Conservation (phyloP, 257 asterid genomes). For the Solanum arcanum region DNA sequence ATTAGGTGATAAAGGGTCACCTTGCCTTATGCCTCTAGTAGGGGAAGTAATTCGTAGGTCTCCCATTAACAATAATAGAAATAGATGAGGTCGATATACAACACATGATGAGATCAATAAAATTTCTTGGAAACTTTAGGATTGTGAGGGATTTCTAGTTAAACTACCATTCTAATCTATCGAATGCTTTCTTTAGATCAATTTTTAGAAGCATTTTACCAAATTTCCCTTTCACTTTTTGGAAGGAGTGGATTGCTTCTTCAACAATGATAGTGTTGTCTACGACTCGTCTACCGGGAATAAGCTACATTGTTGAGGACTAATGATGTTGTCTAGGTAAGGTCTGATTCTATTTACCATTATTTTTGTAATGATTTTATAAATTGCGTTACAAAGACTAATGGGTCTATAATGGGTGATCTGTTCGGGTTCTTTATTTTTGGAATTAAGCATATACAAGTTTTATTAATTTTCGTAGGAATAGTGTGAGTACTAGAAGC, state of each 20-base stretch:
- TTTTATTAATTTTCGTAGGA: too few relatives aligned
- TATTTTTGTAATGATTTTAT: too few relatives aligned
- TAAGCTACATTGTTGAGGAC: too few relatives aligned
- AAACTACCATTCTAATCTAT: too few relatives aligned
- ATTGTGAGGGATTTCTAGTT: neutral
- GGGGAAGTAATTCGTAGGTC: neutral
- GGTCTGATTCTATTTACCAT: neutral
- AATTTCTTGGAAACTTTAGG: neutral
- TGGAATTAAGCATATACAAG: neutral
- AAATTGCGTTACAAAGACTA: neutral
- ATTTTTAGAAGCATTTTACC: neutral
- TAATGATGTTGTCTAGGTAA: neutral
- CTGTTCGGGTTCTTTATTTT: neutral
- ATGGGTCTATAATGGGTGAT: neutral
- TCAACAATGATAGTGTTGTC: neutral
- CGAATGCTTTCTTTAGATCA: too few relatives aligned
- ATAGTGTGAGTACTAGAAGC: too few relatives aligned
- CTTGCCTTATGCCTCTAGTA: neutral
- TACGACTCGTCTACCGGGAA: neutral
- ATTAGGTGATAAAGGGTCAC: neutral
- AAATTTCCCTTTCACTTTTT: too few relatives aligned
- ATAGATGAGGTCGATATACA: too few relatives aligned
- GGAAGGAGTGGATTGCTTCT: neutral
- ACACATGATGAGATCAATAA: too few relatives aligned
- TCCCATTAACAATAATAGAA: neutral